Evolutionary conservation across 345 rosid species (phyloP).

Genomic region (Salix exigua): DNA sequence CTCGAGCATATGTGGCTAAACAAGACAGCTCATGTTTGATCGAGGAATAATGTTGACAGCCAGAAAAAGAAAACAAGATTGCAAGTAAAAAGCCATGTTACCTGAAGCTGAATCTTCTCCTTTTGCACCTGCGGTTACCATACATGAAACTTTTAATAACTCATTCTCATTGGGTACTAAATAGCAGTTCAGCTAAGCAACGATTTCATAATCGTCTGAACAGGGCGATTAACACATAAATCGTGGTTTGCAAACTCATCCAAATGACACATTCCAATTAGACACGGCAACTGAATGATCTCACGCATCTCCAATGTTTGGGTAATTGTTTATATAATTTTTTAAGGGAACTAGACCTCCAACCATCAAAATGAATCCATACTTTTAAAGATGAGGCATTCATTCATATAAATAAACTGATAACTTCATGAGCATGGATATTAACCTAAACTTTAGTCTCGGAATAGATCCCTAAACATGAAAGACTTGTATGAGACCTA

Average conservation of each 20-base stretch:
- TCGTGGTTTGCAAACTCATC: slow-evolving; percentile 46
- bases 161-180: neutral
- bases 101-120: slow-evolving; percentile 39
- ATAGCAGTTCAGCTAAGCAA: neutral
- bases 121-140: slow-evolving; percentile 45
- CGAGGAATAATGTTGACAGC: neutral
- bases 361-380: neutral
- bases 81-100: slow-evolving; percentile 4
- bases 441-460: neutral
- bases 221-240: neutral
- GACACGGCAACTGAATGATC: slow-evolving; percentile 10
- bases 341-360: neutral
- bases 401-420: neutral
- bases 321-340: no score
- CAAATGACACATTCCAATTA: neutral
- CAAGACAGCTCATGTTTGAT: slow-evolving; percentile 4
- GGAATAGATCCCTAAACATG: neutral
- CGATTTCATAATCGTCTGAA: slow-evolving; percentile 7
- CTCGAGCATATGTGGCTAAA: slow-evolving; percentile 49
- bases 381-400: neutral
- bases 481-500: neutral
- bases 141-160: slow-evolving; percentile 6
- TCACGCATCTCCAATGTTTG: neutral
- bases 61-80: neutral
- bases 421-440: neutral